Base-by-base conservation (phyloP, 257 asterid genomes). In the Solanum pinnatisectum region DNA sequence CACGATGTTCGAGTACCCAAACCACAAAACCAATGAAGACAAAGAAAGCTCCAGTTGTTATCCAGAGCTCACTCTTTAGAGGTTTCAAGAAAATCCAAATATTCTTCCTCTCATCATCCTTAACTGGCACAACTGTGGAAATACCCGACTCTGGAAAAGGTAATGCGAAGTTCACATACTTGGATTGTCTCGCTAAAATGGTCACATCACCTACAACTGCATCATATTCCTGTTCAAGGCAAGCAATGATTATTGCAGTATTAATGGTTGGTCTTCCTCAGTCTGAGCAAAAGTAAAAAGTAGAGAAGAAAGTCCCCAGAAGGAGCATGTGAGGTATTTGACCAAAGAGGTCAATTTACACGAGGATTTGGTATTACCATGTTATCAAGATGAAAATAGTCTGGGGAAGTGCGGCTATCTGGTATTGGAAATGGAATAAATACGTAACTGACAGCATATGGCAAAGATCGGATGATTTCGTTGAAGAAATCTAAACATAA, bases 1-100 rank as follows among this genome's bases (percentile, higher is more conserved):
- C 71, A 81, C 90, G 87, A 37, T 90, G 94, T 88, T 93, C 94
- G 11, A 93, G 91, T 79, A 93, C 87, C 95, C 94, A 93, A 35
- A 93, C 68, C 4, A 89, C 88, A 15, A 89, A 3, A 7, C 93
- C 95, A 42, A 89, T 89, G 7, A 88, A 87, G 30, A 90, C 22
- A 44, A 91, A 90, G 49, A 90, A 85, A 27, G 87, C 90, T 39
- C 88, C 87, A 18, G 88, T 89, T 73, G 91, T 88, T 33, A 93
- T n/a, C 93, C 95, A 93, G 12, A 93, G 88, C 9, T 90, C 87
- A 18, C 35, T 76, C 5, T 46, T 86, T 12, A 92, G 89, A 18
- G 94, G 95, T 85, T 89, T 88, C 88, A 90, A 63, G 88, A 92
- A 91, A 44, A 90, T n/a, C 91, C 92, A 88, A 11, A 87, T 20